Percentiles rank a stretch among this genome's conserved stretches.
phyloP scores from a whole-genome alignment of 2,329 filamentous ascomycete species.

The Stemphylium lycopersici region DNA sequence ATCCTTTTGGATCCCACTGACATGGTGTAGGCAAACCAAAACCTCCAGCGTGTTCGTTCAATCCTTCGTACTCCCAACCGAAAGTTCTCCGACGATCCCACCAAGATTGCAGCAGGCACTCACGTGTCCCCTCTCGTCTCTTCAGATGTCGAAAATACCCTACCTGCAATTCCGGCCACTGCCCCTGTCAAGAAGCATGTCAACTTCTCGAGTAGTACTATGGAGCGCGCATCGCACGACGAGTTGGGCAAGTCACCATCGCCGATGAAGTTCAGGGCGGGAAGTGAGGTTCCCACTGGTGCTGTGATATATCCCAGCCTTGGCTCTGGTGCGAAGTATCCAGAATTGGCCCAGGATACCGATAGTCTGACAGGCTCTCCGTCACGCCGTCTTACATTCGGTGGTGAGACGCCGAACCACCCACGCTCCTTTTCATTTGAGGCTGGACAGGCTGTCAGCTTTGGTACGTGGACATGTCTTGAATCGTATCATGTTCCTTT shows the following conservation, averaged over 20 bases:
- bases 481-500: neutral
- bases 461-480: slow-evolving; percentile 29
- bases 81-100: slow-evolving; percentile 64
- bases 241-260: slow-evolving; percentile 44
- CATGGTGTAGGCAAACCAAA: slow-evolving; percentile 44
- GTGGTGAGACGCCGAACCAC: slow-evolving; percentile 33
- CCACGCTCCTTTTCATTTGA: slow-evolving; percentile 58
- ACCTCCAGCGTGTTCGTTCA: slow-evolving; percentile 64
- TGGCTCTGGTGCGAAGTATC: slow-evolving; percentile 44
- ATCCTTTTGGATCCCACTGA: neutral
- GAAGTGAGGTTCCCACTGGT: slow-evolving; percentile 42
- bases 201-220: slow-evolving; percentile 76
- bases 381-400: slow-evolving; percentile 45
- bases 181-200: slow-evolving; percentile 80
- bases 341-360: slow-evolving; percentile 40
- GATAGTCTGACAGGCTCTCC: slow-evolving; percentile 35
- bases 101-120: slow-evolving; percentile 66
- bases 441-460: slow-evolving; percentile 53
- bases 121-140: slow-evolving; percentile 55
- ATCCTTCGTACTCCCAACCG: slow-evolving; percentile 67
- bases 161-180: slow-evolving; percentile 64
- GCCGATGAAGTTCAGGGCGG: slow-evolving; percentile 44
- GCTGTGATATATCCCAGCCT: slow-evolving; percentile 42
- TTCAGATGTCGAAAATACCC: slow-evolving; percentile 56
- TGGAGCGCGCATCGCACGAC: slow-evolving; percentile 50